A percentile compares a stretch with the other conserved stretches of the same genome.
These are phyloP conservation scores for Trichomonascaceae sp. DNA, from an alignment of 1,139 yeast species.

Conservation along the genomic window DNA sequence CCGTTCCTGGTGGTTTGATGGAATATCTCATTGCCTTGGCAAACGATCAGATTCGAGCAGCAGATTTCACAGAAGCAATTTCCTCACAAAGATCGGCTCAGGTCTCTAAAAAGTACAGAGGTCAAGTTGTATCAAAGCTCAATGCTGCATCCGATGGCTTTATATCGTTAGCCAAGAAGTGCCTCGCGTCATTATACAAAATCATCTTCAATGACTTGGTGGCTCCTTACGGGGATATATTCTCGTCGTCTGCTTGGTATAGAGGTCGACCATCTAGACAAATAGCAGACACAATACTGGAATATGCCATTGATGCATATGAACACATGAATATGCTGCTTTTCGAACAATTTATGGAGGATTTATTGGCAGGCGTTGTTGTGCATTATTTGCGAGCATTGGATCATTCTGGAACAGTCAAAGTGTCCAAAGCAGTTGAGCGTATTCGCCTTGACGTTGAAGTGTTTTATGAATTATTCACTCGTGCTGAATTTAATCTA, in stretches of 20 bases:
- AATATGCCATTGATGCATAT: slow-evolving; percentile 61
- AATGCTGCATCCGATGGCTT: slow-evolving; percentile 68
- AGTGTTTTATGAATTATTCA: slow-evolving; percentile 55
- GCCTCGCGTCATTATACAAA: slow-evolving; percentile 56
- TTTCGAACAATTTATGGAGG: slow-evolving; percentile 48
- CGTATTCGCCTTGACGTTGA: slow-evolving; percentile 61
- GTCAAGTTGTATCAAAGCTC: slow-evolving; percentile 49
- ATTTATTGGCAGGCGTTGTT: slow-evolving; percentile 43
- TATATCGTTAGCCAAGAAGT: slow-evolving; percentile 66
- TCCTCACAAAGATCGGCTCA: slow-evolving; percentile 57
- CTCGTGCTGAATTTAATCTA: slow-evolving; percentile 38
- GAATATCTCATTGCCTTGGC: slow-evolving; percentile 83
- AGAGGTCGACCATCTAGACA: slow-evolving; percentile 47
- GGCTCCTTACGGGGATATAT: slow-evolving; percentile 42
- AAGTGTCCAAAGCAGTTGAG: slow-evolving; percentile 52
- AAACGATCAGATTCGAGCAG: slow-evolving; percentile 82
- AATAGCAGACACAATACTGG: slow-evolving; percentile 66
- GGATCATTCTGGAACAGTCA: slow-evolving; percentile 37
- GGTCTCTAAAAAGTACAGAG: slow-evolving; percentile 61
- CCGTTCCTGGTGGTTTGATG: slow-evolving; percentile 68
- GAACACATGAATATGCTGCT: slow-evolving; percentile 44
- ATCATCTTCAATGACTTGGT: slow-evolving; percentile 68
- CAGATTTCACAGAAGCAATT: slow-evolving; percentile 71
- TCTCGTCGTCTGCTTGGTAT: slow-evolving; percentile 35
- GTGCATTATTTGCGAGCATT: slow-evolving; percentile 45